These are phyloP conservation scores for Oryza rufipogon DNA, from an alignment of 176 grass and related monocot genomes.

Conservation along the genomic window DNA sequence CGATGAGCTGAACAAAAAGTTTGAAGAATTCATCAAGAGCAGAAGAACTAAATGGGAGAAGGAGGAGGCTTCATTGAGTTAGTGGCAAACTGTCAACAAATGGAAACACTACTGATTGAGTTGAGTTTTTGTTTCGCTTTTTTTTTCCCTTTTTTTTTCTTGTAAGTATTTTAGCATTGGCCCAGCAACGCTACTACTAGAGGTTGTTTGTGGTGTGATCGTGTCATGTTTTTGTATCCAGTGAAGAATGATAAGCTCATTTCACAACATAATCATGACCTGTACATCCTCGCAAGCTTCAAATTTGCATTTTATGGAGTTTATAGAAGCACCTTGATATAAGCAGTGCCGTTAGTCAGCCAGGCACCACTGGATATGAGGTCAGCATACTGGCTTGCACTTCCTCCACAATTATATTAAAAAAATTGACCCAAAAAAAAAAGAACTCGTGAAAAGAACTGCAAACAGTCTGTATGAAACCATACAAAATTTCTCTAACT, in stretches of 20 bases:
- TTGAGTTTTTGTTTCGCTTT: background rate
- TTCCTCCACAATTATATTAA: background rate
- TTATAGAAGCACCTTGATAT: background rate
- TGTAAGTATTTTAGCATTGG: background rate
- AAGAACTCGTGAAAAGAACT: background rate
- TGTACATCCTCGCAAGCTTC: background rate
- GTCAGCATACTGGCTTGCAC: background rate
- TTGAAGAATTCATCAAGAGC: conserved; percentile 47
- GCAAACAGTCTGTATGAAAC: background rate
- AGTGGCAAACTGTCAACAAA: background rate
- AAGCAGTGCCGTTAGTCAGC: background rate
- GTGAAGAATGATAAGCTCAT: background rate
- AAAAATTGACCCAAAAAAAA: background rate
- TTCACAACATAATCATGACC: background rate
- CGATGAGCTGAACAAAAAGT: conserved; percentile 42
- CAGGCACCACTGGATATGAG: background rate
- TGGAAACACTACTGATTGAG: background rate
- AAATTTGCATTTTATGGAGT: background rate
- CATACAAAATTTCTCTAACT: background rate
- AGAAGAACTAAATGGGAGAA: conserved; percentile 29
- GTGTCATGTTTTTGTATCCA: background rate
- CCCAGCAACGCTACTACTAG: background rate
- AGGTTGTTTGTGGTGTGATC: conserved; percentile 17
- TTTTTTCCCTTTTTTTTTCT: background rate
- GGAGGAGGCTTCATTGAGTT: background rate